Conservation (phyloP, 306 rosid genomes). For the Lathyrus aphaca region DNA sequence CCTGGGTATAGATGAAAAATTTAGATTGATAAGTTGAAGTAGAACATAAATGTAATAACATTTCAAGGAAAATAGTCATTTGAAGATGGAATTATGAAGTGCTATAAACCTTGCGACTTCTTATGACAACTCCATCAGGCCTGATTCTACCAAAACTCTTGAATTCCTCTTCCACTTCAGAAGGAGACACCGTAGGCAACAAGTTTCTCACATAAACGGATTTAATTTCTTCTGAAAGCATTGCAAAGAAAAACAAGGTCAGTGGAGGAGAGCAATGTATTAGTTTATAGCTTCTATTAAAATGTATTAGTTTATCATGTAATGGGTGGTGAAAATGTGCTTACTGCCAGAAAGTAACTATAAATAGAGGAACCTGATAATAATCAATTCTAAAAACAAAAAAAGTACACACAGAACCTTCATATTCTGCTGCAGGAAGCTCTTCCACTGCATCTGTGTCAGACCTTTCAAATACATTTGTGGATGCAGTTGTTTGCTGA, state of each 20-base stretch:
- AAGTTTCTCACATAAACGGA: conserved; percentile 93
- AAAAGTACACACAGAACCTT: conserved; percentile 45
- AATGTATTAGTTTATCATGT: background rate
- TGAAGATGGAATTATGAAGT: conserved; percentile 30
- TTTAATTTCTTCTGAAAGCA: conserved; percentile 75
- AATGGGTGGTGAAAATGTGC: conserved; percentile 7
- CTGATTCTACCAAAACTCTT: conserved; percentile 79
- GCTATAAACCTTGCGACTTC: conserved; percentile 85
- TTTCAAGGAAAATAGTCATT: conserved; percentile 20
- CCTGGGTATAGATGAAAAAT: conserved; percentile 57
- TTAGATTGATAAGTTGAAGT: conserved; percentile 28
- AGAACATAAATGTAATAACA: conserved; percentile 6
- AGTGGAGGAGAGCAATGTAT: background rate
- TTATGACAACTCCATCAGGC: conserved; percentile 81
- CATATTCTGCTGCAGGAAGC: conserved; percentile 49
- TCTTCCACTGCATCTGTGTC: conserved; percentile 48
- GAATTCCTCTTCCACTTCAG: conserved; percentile 86
- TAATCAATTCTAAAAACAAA: conserved; percentile 20
- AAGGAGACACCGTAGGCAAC: conserved; percentile 71
- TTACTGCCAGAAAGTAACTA: conserved; percentile 10
- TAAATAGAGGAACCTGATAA: conserved; percentile 13
- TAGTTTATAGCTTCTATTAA: conserved; percentile 1
- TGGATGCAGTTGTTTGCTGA: conserved; percentile 38
- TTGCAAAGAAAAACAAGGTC: conserved; percentile 36
- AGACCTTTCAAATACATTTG: conserved; percentile 45